A percentile compares a stretch with the other conserved stretches of the same genome.
Evolutionary conservation across 1,284 basidiomycete species (phyloP).

Genomic region (Gomphus bonarii): DNA sequence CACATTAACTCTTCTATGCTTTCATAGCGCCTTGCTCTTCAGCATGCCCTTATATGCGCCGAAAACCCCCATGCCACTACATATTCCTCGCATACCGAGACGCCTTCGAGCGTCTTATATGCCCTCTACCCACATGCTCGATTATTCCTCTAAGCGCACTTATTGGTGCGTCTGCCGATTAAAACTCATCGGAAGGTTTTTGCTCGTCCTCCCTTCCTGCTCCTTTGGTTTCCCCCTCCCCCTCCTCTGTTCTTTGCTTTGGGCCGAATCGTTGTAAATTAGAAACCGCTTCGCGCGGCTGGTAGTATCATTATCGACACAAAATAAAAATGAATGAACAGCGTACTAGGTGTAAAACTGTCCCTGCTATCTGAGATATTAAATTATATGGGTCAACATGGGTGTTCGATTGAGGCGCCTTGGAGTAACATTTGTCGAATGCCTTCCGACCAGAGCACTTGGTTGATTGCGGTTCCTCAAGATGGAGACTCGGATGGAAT

Average conservation of each 20-base stretch:
- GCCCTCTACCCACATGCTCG: not conserved
- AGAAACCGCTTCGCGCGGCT: conserved; percentile 3
- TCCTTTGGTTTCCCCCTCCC: not conserved
- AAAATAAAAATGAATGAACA: not conserved
- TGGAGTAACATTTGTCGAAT: conserved; percentile 30
- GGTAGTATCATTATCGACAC: conserved; percentile 8
- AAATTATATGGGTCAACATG: not conserved
- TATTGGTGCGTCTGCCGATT: not conserved
- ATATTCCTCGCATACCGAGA: not conserved
- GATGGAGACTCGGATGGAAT: conserved; percentile 68
- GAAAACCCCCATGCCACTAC: not conserved
- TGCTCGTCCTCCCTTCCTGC: not conserved
- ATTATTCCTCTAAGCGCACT: not conserved
- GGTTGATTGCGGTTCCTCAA: conserved; percentile 66
- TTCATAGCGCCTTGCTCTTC: not conserved
- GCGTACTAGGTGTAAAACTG: not conserved
- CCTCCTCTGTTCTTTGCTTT: not conserved
- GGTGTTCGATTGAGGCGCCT: not conserved
- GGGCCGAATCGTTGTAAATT: conserved; percentile 1
- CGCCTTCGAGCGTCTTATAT: not conserved
- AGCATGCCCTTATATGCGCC: conserved; percentile 3
- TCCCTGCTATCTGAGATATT: not conserved
- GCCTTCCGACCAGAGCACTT: conserved; percentile 82
- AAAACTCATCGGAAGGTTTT: not conserved
- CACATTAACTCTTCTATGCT: not conserved